Conservation (phyloP, 225 moss, liverwort and hornwort genomes). For the Marchantia paleacea region DNA sequence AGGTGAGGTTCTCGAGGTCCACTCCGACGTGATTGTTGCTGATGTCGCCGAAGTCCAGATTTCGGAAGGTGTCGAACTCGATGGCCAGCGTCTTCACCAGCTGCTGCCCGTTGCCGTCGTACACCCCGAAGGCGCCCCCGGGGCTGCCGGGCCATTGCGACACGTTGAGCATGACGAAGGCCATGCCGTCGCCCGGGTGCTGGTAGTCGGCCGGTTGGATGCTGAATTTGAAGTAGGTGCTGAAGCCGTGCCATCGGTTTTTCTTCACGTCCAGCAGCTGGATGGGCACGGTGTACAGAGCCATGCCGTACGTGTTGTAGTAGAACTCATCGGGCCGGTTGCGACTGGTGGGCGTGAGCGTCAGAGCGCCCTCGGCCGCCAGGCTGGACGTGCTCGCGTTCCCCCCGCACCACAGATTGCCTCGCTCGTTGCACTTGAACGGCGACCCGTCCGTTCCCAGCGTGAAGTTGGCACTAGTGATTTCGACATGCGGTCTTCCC, state of each 20-base stretch:
- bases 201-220: constrained; percentile 7
- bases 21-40: constrained; percentile 37
- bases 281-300: constrained; percentile 15
- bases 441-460: constrained; percentile 14
- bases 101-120: constrained; percentile 18
- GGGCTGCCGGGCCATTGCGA: constrained; percentile 17
- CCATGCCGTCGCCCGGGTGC: constrained; percentile 40
- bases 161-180: constrained; percentile 38
- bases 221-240: constrained; percentile 12
- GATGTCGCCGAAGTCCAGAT: constrained; percentile 23
- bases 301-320: constrained; percentile 13
- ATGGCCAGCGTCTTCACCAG: constrained; percentile 44
- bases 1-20: constrained; percentile 20
- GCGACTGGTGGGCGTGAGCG: constrained; percentile 14
- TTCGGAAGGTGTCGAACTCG: constrained; percentile 47
- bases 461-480: constrained; percentile 6
- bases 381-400: constrained; percentile 14
- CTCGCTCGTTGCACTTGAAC: constrained; percentile 14
- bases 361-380: background rate
- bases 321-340: constrained; percentile 17
- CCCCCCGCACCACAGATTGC: constrained; percentile 20
- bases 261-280: constrained; percentile 1
- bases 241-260: constrained; percentile 13
- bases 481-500: background rate
- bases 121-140: constrained; percentile 36